Conservation (phyloP, 192 early-diverging fungal species). For the Coemansia sp. region DNA sequence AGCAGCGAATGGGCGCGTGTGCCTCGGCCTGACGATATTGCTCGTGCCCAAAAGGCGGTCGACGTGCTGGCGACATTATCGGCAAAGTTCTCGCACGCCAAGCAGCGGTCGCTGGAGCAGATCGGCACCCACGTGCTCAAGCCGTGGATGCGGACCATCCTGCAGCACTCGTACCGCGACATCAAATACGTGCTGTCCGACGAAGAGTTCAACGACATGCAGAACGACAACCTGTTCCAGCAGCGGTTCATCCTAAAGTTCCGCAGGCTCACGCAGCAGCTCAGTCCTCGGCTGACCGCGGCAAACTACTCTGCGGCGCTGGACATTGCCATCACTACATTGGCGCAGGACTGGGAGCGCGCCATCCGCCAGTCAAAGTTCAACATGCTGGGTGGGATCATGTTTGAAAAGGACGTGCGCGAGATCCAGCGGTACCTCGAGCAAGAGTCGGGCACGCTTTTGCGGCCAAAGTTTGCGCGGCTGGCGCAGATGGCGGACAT, state of each 20-base stretch:
- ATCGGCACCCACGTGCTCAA: conserved; percentile 75
- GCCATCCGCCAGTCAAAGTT: conserved; percentile 83
- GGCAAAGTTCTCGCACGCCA: conserved; percentile 51
- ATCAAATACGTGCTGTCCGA: conserved; percentile 88
- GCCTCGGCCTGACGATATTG: conserved; percentile 2
- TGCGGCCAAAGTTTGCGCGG: conserved; percentile 76
- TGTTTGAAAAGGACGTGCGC: conserved; percentile 92
- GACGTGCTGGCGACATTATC: conserved; percentile 34
- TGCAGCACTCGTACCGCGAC: conserved; percentile 80
- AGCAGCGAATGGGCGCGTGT: conserved; percentile 47
- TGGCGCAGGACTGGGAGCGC: conserved; percentile 83
- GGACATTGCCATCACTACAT: conserved; percentile 61
- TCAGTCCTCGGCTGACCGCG: conserved; percentile 60
- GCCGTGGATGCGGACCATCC: conserved; percentile 72
- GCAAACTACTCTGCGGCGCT: conserved; percentile 70
- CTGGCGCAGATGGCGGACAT: conserved; percentile 83
- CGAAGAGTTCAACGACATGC: conserved; percentile 86
- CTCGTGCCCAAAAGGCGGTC: conserved; percentile 15
- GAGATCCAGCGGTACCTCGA: conserved; percentile 67
- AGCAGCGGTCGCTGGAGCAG: conserved; percentile 70
- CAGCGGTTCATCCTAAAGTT: conserved; percentile 79
- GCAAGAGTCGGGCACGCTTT: conserved; percentile 55
- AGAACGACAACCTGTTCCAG: conserved; percentile 77
- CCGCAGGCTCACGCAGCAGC: conserved; percentile 36
- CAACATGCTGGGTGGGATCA: conserved; percentile 88